These are phyloP conservation scores for Auricularia sp. DNA, from an alignment of 768 basidiomycete genomes.

Conservation along the genomic window DNA sequence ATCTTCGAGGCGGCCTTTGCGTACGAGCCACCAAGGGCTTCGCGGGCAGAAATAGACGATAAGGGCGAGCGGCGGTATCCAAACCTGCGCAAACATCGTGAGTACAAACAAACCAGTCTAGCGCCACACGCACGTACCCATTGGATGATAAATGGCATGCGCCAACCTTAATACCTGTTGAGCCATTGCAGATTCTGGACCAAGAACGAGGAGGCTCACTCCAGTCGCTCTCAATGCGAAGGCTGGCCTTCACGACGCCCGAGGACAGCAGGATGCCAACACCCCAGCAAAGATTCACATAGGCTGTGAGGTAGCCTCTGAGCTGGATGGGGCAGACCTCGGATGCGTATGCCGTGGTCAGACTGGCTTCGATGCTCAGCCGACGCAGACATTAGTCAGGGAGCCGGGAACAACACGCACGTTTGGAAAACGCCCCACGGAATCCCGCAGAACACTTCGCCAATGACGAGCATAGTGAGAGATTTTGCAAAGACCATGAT, in stretches of 20 bases:
- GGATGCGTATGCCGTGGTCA: slow-evolving; percentile 24
- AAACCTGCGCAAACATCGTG: slow-evolving; percentile 4
- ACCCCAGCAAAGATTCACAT: slow-evolving; percentile 26
- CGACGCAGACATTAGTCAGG: too few relatives aligned
- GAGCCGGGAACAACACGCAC: background rate
- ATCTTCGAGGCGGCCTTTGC: slow-evolving; percentile 20
- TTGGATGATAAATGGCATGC: slow-evolving; percentile 17
- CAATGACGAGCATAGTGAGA: slow-evolving; percentile 14
- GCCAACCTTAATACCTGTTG: slow-evolving; percentile 1
- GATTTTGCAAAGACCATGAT: slow-evolving; percentile 16
- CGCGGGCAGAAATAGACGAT: slow-evolving; percentile 20
- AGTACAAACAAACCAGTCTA: background rate
- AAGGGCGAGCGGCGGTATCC: slow-evolving; percentile 22
- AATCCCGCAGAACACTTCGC: slow-evolving; percentile 21
- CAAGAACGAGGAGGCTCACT: slow-evolving; percentile 6
- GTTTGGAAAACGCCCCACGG: slow-evolving; percentile 18
- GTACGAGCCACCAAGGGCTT: slow-evolving; percentile 23
- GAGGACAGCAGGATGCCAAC: slow-evolving; percentile 17
- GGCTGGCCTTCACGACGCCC: slow-evolving; percentile 16
- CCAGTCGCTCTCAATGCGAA: slow-evolving; percentile 14
- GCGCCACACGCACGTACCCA: slow-evolving; percentile 14
- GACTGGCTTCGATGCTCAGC: slow-evolving; percentile 18
- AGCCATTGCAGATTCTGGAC: background rate
- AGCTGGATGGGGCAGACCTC: slow-evolving; percentile 24
- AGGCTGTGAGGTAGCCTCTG: slow-evolving; percentile 19